Percentiles rank a stretch among this genome's conserved stretches.
phyloP scores from a whole-genome alignment of 169 alveolate genomes.

The Plasmodium billcollinsi region DNA sequence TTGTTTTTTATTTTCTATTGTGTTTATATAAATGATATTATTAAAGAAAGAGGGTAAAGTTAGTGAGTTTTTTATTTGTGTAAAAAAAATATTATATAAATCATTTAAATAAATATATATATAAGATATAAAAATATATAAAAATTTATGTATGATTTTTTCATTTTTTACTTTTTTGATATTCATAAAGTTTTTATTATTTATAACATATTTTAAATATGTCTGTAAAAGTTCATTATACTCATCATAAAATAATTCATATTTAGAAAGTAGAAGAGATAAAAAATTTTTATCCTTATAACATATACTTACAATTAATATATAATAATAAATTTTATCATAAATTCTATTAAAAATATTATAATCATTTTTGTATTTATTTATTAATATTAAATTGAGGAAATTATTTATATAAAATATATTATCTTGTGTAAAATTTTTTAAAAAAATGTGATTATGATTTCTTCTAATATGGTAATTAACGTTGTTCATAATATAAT shows the following conservation, averaged over 20 bases:
- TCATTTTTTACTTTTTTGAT: slow-evolving; percentile 62
- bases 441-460: background rate
- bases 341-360: slow-evolving; percentile 28
- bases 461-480: too few species aligned
- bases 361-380: slow-evolving; percentile 15
- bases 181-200: slow-evolving; percentile 34
- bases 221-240: slow-evolving; percentile 45
- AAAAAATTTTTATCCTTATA: slow-evolving; percentile 53
- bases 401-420: slow-evolving; percentile 36
- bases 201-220: slow-evolving; percentile 53
- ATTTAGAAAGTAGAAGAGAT: slow-evolving; percentile 40
- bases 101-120: slow-evolving; percentile 65
- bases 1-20: too few species aligned
- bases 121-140: slow-evolving; percentile 53
- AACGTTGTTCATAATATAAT: too few species aligned
- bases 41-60: slow-evolving; percentile 65
- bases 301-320: slow-evolving; percentile 61
- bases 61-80: slow-evolving; percentile 49
- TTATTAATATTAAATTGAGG: slow-evolving; percentile 31
- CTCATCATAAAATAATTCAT: slow-evolving; percentile 49
- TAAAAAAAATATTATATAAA: slow-evolving; percentile 49
- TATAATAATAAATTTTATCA: slow-evolving; percentile 54
- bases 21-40: slow-evolving; percentile 45
- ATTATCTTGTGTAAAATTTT: slow-evolving; percentile 45
- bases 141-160: slow-evolving; percentile 51